Evolutionary conservation across 768 basidiomycete species (phyloP), one percentile per base, ranked within the genome.

Genomic region (Naganishia friedmannii): DNA sequence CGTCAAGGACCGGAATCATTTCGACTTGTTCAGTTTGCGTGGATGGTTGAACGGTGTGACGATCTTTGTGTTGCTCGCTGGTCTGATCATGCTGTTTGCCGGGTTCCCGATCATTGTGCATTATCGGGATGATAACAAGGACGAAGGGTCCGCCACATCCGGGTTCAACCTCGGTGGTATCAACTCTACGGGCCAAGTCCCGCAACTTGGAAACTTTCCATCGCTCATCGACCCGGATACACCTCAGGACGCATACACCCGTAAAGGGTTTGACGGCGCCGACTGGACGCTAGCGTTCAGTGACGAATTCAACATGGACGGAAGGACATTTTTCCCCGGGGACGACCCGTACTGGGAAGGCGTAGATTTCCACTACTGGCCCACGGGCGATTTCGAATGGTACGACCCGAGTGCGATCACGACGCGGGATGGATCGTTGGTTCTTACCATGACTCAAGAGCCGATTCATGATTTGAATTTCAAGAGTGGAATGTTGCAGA

Each of bases 121-220:
- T 37, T 75, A 74, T 56, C 66, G 70, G 31, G 73, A 72, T 37
- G 70, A 74, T 46, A 53, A 65, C 10, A 55, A 53, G 42, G 58
- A 66, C 5, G 39, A 57, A 34, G 57, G 56, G 3, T 70, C 71
- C 13, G 76, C 74, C 19, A 76, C 77, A 3, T 83, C 85, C 60
- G 90, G 89, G 12, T 93, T 87, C 82, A 94, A 94, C 78, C 84
- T 94, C n/a, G 94, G 93, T n/a, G 90, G 90, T 3, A 88, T 91
- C 74, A 98, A 98, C 74, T 86, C 82, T 13, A 85, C 89, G 0
- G 95, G 95, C 1, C 94, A 97, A 82, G 88, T 97, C 39, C 92
- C 94, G 0, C 79, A 83, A 65, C 85, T 94, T 1, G 84, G 87
- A 2, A 85, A 86, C 67, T 79, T 93, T 69, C 89, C 88, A 0